Percentiles rank a stretch among this genome's conserved stretches.
Evolutionary conservation across 345 rosid genomes (phyloP).

Genomic region (Gossypium bickii): DNA sequence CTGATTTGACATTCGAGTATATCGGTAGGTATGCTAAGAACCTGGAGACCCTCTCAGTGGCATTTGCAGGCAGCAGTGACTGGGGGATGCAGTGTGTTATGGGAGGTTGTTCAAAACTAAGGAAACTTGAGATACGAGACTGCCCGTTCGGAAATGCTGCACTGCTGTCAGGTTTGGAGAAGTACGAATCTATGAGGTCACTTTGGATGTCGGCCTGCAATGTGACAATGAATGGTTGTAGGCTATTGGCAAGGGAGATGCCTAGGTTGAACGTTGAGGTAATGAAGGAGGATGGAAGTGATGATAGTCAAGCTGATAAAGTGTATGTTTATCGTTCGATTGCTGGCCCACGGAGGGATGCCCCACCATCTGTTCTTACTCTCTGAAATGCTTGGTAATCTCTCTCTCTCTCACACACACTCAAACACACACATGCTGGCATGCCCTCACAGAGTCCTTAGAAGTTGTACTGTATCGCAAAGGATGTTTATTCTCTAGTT

Average conservation of each 20-base stretch:
- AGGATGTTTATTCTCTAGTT: too few species aligned
- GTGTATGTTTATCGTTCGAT: conserved; percentile 62
- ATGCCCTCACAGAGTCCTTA: background rate
- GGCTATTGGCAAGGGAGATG: conserved; percentile 50
- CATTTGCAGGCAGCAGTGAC: conserved; percentile 72
- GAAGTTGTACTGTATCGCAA: too few species aligned
- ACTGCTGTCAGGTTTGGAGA: conserved; percentile 60
- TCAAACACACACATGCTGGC: background rate
- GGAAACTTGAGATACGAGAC: conserved; percentile 72
- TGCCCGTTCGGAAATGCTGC: conserved; percentile 68
- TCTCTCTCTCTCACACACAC: conserved; percentile 2
- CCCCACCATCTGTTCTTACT: conserved; percentile 59
- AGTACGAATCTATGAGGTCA: conserved; percentile 70
- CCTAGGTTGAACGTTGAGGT: conserved; percentile 73
- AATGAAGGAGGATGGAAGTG: conserved; percentile 60
- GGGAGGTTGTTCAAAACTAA: conserved; percentile 55
- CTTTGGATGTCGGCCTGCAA: conserved; percentile 79
- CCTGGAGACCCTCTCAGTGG: conserved; percentile 66
- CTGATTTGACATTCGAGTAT: conserved; percentile 58
- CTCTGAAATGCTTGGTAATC: conserved; percentile 31
- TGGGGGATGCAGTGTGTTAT: conserved; percentile 64
- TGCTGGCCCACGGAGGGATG: conserved; percentile 67
- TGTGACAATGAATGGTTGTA: conserved; percentile 58
- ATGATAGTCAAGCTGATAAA: conserved; percentile 45
- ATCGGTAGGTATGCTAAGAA: conserved; percentile 64